Base-by-base conservation (phyloP, 306 rosid genomes). In the Hippophae rhamnoides region DNA sequence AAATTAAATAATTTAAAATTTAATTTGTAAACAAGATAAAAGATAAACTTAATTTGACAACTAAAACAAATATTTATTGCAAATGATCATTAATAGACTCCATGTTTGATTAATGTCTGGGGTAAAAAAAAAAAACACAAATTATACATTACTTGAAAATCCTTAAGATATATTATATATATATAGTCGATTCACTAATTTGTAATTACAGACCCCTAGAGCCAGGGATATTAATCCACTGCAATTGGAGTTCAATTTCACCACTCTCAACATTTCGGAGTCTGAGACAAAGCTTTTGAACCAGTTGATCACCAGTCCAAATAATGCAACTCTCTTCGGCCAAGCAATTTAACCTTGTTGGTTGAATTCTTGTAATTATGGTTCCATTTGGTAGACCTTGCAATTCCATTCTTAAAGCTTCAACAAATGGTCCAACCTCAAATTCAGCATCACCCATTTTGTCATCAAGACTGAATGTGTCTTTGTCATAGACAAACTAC, bases 371-470 rank as follows among this genome's bases (percentile, higher is more conserved):
- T 7, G 81, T 68, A 11, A 87, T 25, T 49, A 87, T 74, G 0
- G 87, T 81, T 26, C 80, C 88, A 13, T 58, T 65, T 0, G 83
- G 78, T 5, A 85, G 72, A 44, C 75, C 72, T 49, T 58, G 50
- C 66, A 82, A 48, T 0, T 65, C 65, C 89, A 78, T 78, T 79
- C 64, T 76, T 5, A 81, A 44, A 0, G 84, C 92, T 59, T 85
- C 89, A 5, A 83, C 11, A 57, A 87, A 83, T 0, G 87, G 76
- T 0, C 78, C 72, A 7, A 87, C 78, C 9, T 63, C 74, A 45
- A 90, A 79, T 62, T 90, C 97, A 3, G 96, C 97, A 26, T 87
- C 87, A 13, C 97, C 96, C 96, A 90, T 83, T 75, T 78, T 87
- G 76, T 90, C 97, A 57, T 90, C 97, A 2, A 74, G 51, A 60